Evolutionary conservation across 2,329 filamentous ascomycete species (phyloP).

Genomic region (Cordyceps pruinosa): DNA sequence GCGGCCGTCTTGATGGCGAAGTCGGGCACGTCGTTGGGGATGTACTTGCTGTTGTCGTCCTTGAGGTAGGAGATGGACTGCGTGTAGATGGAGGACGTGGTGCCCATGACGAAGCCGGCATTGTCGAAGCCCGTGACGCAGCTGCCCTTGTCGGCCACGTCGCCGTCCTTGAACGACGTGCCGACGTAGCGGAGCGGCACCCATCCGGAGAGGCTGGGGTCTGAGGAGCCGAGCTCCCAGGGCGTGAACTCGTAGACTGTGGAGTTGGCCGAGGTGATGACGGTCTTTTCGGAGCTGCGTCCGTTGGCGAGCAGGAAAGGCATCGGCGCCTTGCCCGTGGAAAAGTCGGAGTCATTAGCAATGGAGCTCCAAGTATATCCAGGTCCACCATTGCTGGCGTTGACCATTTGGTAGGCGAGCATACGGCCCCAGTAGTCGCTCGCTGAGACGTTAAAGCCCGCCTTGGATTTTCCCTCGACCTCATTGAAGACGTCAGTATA

Average conservation of each 20-base stretch:
- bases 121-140: slow-evolving; percentile 82
- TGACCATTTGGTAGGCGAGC: slow-evolving; percentile 70
- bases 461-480: slow-evolving; percentile 54
- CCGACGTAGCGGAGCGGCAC: slow-evolving; percentile 65
- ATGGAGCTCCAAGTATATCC: slow-evolving; percentile 71
- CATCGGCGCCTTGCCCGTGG: slow-evolving; percentile 57
- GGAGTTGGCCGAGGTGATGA: slow-evolving; percentile 55
- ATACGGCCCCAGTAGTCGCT: slow-evolving; percentile 80
- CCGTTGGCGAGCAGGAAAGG: slow-evolving; percentile 67
- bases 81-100: slow-evolving; percentile 81
- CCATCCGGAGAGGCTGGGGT: slow-evolving; percentile 66
- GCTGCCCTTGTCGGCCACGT: slow-evolving; percentile 43
- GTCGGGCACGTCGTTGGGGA: slow-evolving; percentile 34
- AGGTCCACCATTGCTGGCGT: slow-evolving; percentile 61
- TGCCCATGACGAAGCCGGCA: slow-evolving; percentile 77
- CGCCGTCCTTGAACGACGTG: slow-evolving; percentile 61
- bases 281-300: slow-evolving; percentile 51
- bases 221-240: slow-evolving; percentile 71
- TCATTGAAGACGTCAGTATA: slow-evolving; percentile 51
- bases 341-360: slow-evolving; percentile 50
- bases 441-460: slow-evolving; percentile 55
- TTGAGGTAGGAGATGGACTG: slow-evolving; percentile 58
- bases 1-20: slow-evolving; percentile 45
- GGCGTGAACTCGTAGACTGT: slow-evolving; percentile 75
- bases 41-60: slow-evolving; percentile 18